Evolutionary conservation across 805 yeast species (phyloP), one percentile per base, ranked within the genome.

Genomic region (Yarrowia divulgata): DNA sequence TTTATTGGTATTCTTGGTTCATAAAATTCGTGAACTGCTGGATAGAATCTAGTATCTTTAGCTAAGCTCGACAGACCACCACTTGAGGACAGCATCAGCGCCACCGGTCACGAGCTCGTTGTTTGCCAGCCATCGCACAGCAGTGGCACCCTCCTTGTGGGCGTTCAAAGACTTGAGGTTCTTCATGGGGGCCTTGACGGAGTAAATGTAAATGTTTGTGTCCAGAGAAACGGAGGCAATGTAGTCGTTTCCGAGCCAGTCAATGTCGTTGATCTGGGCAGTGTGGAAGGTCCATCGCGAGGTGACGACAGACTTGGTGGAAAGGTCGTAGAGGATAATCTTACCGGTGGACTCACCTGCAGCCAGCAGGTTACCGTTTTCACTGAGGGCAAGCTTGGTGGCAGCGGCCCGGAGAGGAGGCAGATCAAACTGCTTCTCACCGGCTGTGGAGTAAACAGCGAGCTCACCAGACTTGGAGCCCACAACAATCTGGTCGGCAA

Each of bases 251-350:
- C 90, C 93, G 10, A 81, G 81, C 99, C 98, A 95, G 32, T 87
- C 78, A 60, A 95, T 90, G 39, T 88, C 85, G 70, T 86, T 87
- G 71, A 95, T 89, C 69, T 85, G 87, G 69, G 97, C 89, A 1
- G 93, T 90, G 77, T 95, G 98, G 87, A 91, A 94, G 0, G 97
- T 89, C 99, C 99, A 95, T 76, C 98, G 86, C 0, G 96, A 87
- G 1, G 98, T 92, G 19, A 78, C 74, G 8, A 91, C 80, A 2
- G 84, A 73, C 64, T 81, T 85, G 48, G 87, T 87, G 1, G 77
- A 77, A 8, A 87, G 77, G 72, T 86, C 83, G 78, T 86, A 92
- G 45, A 93, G 82, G n/a, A 88, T 79, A 72, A 93, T 91, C 77
- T 94, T 95, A 42, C 99, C 99, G 67, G 89, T 82, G 6, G 83